A percentile compares a stretch with the other conserved stretches of the same genome.
Conservation (phyloP, 2,329 filamentous ascomycete species). For the Phaeomoniella chlamydospora region DNA sequence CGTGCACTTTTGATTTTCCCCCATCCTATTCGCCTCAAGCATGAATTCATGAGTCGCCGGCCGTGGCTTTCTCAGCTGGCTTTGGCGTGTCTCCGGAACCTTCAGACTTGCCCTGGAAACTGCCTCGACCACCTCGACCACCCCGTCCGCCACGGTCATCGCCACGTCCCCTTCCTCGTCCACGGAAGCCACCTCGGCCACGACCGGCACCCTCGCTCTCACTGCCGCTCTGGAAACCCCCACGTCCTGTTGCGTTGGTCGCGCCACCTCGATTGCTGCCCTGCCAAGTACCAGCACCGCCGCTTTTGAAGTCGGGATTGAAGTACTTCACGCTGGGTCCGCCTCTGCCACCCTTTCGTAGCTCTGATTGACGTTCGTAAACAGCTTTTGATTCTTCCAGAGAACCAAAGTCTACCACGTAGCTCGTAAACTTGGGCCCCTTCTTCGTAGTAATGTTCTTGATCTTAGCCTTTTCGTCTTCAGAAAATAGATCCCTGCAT, state of each 20-base stretch:
- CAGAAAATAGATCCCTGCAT: constrained; percentile 63
- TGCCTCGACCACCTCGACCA: constrained; percentile 41
- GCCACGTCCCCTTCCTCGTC: constrained; percentile 38
- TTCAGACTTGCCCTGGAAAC: constrained; percentile 37
- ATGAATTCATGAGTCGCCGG: neutral
- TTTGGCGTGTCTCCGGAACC: constrained; percentile 1
- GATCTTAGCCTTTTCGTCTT: constrained; percentile 74
- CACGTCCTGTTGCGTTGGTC: constrained; percentile 36
- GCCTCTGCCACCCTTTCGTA: constrained; percentile 53
- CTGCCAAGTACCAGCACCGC: constrained; percentile 43
- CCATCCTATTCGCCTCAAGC: neutral
- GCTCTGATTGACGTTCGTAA: constrained; percentile 48
- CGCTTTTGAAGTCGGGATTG: constrained; percentile 41
- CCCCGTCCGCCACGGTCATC: constrained; percentile 41
- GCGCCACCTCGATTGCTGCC: constrained; percentile 46
- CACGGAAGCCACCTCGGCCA: constrained; percentile 42
- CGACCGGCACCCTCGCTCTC: constrained; percentile 52
- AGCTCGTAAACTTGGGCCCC: constrained; percentile 52
- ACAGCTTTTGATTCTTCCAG: constrained; percentile 63
- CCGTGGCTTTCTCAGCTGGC: neutral
- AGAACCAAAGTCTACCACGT: constrained; percentile 73
- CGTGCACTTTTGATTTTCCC: too few species aligned
- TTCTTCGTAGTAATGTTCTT: constrained; percentile 46
- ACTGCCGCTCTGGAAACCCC: constrained; percentile 74
- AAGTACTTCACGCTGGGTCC: constrained; percentile 76